phyloP scores from a whole-genome alignment of 345 rosid species.

The Acer saccharum region DNA sequence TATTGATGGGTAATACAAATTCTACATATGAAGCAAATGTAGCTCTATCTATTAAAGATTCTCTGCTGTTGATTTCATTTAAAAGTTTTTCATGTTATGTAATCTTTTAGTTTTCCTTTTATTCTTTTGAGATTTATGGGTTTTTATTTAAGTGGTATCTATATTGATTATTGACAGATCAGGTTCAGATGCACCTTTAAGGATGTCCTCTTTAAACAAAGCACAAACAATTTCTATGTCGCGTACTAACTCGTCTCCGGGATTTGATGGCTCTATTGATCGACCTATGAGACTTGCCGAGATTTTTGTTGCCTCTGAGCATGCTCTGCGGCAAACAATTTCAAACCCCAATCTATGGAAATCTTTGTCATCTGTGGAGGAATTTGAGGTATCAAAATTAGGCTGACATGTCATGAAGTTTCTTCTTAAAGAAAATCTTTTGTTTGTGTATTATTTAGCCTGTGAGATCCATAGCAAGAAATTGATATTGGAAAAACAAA shows the following conservation, averaged over 20 bases:
- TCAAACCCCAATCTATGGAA: slow-evolving; percentile 70
- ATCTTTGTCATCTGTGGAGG: slow-evolving; percentile 74
- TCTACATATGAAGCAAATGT: slow-evolving; percentile 21
- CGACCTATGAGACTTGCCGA: slow-evolving; percentile 98
- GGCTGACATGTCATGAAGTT: background rate
- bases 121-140: slow-evolving; percentile 18
- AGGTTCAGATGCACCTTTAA: slow-evolving; percentile 55
- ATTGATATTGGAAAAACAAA: background rate
- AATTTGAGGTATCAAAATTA: slow-evolving; percentile 74
- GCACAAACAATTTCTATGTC: slow-evolving; percentile 48
- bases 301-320: slow-evolving; percentile 93
- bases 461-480: background rate
- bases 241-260: slow-evolving; percentile 83
- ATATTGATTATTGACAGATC: slow-evolving; percentile 70
- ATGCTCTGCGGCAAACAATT: slow-evolving; percentile 71
- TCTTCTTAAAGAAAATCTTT: slow-evolving; percentile 13
- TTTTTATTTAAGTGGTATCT: slow-evolving; percentile 35
- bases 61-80: slow-evolving; percentile 6
- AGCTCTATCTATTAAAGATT: slow-evolving; percentile 10
- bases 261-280: slow-evolving; percentile 78
- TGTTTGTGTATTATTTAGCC: background rate
- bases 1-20: slow-evolving; percentile 71
- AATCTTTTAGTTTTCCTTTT: slow-evolving; percentile 8
- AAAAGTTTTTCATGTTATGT: slow-evolving; percentile 6
- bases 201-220: slow-evolving; percentile 51